Conservation (phyloP, 164 flowering plant genomes). For the Liquidambar formosana region DNA sequence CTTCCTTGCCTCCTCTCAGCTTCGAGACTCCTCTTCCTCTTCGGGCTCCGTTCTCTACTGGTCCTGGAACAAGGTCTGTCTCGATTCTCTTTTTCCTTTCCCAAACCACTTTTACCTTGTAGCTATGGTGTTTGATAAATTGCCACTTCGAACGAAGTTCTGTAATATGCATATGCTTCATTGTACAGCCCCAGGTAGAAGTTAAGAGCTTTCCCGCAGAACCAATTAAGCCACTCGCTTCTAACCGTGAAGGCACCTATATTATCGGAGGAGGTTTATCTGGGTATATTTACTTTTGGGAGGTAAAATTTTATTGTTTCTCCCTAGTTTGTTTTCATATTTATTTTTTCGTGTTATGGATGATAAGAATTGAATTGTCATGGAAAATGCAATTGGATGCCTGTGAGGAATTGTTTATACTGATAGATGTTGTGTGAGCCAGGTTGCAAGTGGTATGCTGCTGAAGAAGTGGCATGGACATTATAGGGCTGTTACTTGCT, state of each 20-base stretch:
- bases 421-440: slow-evolving; percentile 11
- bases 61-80: slow-evolving; percentile 78
- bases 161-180: background rate
- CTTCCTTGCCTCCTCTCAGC: slow-evolving; percentile 80
- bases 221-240: slow-evolving; percentile 63
- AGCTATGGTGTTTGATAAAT: slow-evolving; percentile 5
- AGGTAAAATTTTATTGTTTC: slow-evolving; percentile 37
- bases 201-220: slow-evolving; percentile 86
- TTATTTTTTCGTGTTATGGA: too few relatives aligned
- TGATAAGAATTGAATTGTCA: too few relatives aligned
- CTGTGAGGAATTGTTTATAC: background rate
- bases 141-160: background rate
- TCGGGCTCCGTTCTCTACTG: slow-evolving; percentile 74
- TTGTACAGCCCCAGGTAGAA: slow-evolving; percentile 66
- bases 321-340: too few relatives aligned
- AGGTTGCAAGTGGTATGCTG: slow-evolving; percentile 77
- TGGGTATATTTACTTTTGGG: slow-evolving; percentile 83
- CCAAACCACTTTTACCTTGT: background rate
- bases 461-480: slow-evolving; percentile 87
- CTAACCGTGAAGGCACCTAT: slow-evolving; percentile 67
- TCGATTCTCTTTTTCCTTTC: background rate
- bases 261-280: slow-evolving; percentile 78
- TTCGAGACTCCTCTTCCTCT: slow-evolving; percentile 53
- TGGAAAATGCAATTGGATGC: background rate
- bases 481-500: slow-evolving; percentile 73